These are phyloP conservation scores for Tolypocladium amazonense DNA, from an alignment of 2,329 filamentous ascomycete species.

Conservation along the genomic window DNA sequence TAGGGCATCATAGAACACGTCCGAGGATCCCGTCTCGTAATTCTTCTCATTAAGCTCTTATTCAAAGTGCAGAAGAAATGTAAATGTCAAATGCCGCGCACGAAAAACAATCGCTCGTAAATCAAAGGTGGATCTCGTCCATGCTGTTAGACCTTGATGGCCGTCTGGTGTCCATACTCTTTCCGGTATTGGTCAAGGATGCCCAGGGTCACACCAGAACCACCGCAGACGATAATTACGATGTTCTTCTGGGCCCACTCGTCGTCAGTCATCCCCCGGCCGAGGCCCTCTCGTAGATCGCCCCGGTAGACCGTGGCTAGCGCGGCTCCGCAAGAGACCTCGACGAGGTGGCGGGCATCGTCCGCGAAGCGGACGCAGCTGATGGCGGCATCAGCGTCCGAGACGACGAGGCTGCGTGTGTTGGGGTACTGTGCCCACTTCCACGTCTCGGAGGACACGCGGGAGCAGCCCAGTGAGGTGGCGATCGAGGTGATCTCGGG, in stretches of 20 bases:
- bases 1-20: neutral
- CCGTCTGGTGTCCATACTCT: slow-evolving; percentile 24
- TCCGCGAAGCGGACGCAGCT: slow-evolving; percentile 70
- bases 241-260: slow-evolving; percentile 59
- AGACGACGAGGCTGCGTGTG: slow-evolving; percentile 24
- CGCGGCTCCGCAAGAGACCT: slow-evolving; percentile 76
- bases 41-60: slow-evolving; percentile 4
- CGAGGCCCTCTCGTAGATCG: slow-evolving; percentile 49
- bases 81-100: neutral
- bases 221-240: slow-evolving; percentile 79
- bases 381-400: slow-evolving; percentile 61
- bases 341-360: slow-evolving; percentile 71
- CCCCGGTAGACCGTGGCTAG: slow-evolving; percentile 59
- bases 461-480: slow-evolving; percentile 60
- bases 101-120: slow-evolving; percentile 1
- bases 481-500: slow-evolving; percentile 66
- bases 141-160: slow-evolving; percentile 16
- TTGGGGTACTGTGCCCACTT: slow-evolving; percentile 44
- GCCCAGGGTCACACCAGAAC: slow-evolving; percentile 53
- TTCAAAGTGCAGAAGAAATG: neutral
- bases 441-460: slow-evolving; percentile 59
- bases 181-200: slow-evolving; percentile 49
- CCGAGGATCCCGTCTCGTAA: slow-evolving; percentile 1
- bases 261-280: slow-evolving; percentile 37
- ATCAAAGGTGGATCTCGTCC: neutral